Base-by-base conservation (phyloP, 2,329 filamentous ascomycete species). In the Venturia effusa region DNA sequence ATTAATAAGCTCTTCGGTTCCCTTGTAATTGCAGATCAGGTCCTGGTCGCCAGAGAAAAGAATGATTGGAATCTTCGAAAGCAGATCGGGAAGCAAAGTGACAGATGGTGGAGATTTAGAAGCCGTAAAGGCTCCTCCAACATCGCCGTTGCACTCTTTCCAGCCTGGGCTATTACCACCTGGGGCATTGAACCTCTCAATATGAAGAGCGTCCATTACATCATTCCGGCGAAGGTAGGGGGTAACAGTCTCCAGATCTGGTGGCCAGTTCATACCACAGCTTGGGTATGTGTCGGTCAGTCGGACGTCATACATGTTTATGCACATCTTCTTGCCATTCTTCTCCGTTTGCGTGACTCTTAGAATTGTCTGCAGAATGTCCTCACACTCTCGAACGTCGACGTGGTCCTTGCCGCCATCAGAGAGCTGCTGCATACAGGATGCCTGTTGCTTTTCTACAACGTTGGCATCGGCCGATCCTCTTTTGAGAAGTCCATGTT, bases 211-310 rank as follows among this genome's bases (percentile, higher is more conserved):
- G 4, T 80, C 71, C 32, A 84, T 80, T 17, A 99, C 94, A 59
- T 96, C 91, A n/a, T 80, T 71, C 64, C 87, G 87, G 65, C 90
- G 88, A 62, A 99, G 83, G 74, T 97, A 99, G 0, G 92, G 90
- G 6, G 85, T 90, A 27, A 99, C 84, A 61, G 83, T 73, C 59
- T 76, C 75, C 71, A 99, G 80, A 76, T 99, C 94, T 67, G 92
- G 89, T 39, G 94, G 94, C 95, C 95, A 99, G 78, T 92, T 93
- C 92, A 96, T 96, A 68, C 94, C 94, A 74, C 94, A 99, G 67
- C 87, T 88, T 4, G 90, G 88, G 74, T 84, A 91, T 7, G 78
- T 79, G 75, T 99, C 94, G 67, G 81, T 86, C 59, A 97, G 82
- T 59, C 93, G 90, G 62, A 97, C 83, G 74, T 99, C 94, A 75